Conservation (phyloP, 2,329 filamentous ascomycete genomes). For the Fusarium sp. region DNA sequence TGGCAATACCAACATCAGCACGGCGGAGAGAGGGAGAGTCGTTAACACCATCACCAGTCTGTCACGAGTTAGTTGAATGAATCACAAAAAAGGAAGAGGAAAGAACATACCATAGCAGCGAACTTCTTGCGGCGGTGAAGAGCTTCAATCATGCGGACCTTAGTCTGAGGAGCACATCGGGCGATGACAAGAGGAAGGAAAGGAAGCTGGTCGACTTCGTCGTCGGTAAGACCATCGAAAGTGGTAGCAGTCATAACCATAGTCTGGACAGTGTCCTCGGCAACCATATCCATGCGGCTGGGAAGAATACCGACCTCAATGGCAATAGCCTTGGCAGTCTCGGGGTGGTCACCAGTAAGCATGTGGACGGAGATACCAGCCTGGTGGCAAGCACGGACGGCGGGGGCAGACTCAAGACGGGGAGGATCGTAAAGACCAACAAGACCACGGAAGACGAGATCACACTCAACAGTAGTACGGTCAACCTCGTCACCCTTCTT, state of each 20-base stretch:
- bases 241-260: constrained; percentile 73
- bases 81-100: not conserved
- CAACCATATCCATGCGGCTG: constrained; percentile 59
- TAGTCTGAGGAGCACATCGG: constrained; percentile 75
- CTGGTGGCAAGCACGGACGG: constrained; percentile 68
- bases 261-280: constrained; percentile 63
- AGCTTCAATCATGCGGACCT: constrained; percentile 79
- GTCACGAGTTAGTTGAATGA: constrained; percentile 15
- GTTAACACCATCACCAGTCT: constrained; percentile 78
- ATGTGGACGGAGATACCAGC: constrained; percentile 75
- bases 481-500: constrained; percentile 58
- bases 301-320: constrained; percentile 70
- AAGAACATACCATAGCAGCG: constrained; percentile 67
- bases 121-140: constrained; percentile 73
- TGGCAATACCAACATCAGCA: constrained; percentile 78
- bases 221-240: constrained; percentile 72
- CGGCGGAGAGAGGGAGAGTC: constrained; percentile 76
- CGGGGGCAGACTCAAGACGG: constrained; percentile 71
- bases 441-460: constrained; percentile 73
- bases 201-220: constrained; percentile 72
- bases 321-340: constrained; percentile 71
- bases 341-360: constrained; percentile 74
- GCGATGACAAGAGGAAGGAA: constrained; percentile 76
- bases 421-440: constrained; percentile 79
- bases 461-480: constrained; percentile 66